phyloP scores from a whole-genome alignment of 2,329 filamentous ascomycete genomes.

The Diaporthe citrichinensis region DNA sequence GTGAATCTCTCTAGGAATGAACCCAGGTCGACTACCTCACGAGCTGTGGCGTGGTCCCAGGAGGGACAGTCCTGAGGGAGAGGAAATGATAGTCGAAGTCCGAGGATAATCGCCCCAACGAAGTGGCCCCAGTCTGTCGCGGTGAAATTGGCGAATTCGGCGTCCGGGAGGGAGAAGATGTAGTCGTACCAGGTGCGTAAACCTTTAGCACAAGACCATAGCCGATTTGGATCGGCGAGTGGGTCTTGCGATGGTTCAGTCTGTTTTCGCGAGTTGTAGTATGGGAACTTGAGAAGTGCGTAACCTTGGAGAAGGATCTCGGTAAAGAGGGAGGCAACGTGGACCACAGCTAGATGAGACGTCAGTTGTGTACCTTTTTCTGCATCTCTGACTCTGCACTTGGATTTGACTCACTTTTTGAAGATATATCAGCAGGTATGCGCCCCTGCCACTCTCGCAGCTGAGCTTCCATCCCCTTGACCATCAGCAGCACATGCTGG shows the following conservation, averaged over 20 bases:
- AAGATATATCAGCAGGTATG: conserved; percentile 53
- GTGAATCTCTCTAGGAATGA: conserved; percentile 56
- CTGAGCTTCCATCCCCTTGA: conserved; percentile 64
- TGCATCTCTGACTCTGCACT: background rate
- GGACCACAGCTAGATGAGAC: conserved; percentile 48
- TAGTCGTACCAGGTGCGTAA: conserved; percentile 49
- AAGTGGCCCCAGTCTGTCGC: conserved; percentile 60
- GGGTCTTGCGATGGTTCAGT: background rate
- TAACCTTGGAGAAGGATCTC: conserved; percentile 58
- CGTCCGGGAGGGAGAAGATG: conserved; percentile 43
- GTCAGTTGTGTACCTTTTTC: conserved; percentile 23
- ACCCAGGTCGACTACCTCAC: conserved; percentile 56
- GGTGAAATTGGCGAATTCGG: conserved; percentile 54
- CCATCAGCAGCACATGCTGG: conserved; percentile 60
- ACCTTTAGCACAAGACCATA: conserved; percentile 41
- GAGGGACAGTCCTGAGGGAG: conserved; percentile 52
- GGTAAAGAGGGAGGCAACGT: conserved; percentile 53
- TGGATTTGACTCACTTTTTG: conserved; percentile 45
- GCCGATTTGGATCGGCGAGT: conserved; percentile 38
- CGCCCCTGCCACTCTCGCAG: conserved; percentile 56
- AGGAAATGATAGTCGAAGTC: conserved; percentile 63
- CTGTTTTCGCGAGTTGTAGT: background rate
- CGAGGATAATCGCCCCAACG: conserved; percentile 58
- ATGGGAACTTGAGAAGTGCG: conserved; percentile 51
- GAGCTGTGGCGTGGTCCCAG: conserved; percentile 56